Conservation (phyloP, 768 basidiomycete genomes). For the Candolleomyces aberdarensis region DNA sequence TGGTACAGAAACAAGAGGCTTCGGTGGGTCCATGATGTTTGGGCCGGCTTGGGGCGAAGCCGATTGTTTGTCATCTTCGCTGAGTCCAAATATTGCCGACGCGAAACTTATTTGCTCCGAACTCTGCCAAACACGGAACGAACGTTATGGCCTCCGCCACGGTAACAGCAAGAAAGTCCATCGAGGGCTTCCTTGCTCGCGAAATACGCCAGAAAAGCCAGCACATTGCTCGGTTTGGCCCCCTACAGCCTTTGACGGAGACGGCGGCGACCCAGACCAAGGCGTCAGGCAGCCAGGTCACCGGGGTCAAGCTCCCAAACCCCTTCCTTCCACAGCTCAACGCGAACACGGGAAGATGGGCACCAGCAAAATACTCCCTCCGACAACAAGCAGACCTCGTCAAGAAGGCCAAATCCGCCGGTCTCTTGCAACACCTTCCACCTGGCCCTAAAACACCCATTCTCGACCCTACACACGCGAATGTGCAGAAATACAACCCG, state of each 20-base stretch:
- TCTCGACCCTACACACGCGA: slow-evolving; percentile 3
- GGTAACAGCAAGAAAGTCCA: not conserved
- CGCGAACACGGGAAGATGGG: slow-evolving; percentile 61
- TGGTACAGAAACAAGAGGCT: slow-evolving; percentile 1
- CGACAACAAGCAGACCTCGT: slow-evolving; percentile 77
- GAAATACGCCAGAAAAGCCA: not conserved
- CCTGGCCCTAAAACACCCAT: slow-evolving; percentile 54
- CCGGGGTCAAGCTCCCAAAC: slow-evolving; percentile 41
- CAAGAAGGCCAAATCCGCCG: slow-evolving; percentile 60
- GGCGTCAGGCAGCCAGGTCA: not conserved
- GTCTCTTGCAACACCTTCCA: slow-evolving; percentile 59
- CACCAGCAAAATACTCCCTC: slow-evolving; percentile 65
- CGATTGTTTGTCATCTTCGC: slow-evolving; percentile 1
- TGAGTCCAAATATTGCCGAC: not conserved
- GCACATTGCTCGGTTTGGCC: not conserved
- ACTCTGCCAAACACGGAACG: not conserved
- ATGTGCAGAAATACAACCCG: slow-evolving; percentile 9
- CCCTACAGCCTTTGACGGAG: not conserved
- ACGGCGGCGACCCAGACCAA: not conserved
- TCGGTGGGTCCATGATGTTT: not conserved
- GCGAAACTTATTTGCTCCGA: not conserved
- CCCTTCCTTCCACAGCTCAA: slow-evolving; percentile 70
- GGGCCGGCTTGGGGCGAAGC: not conserved
- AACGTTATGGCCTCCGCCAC: not conserved
- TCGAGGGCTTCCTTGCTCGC: not conserved